Evolutionary conservation across 2,329 filamentous ascomycete genomes (phyloP).

Genomic region (Aspergillus novoparasiticus): DNA sequence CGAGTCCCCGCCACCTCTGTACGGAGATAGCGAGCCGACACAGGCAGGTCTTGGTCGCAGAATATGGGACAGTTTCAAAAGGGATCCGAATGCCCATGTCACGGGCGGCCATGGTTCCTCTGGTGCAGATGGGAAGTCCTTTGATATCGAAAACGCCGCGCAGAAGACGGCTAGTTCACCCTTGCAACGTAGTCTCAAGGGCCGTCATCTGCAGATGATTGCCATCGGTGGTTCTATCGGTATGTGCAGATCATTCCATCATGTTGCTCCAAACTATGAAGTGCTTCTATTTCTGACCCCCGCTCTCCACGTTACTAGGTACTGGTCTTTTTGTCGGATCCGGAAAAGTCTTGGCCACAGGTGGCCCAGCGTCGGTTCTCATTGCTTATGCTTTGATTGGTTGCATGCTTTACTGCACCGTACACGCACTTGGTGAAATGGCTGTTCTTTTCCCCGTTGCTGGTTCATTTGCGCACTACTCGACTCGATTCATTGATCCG

Average conservation of each 20-base stretch:
- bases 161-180: slow-evolving; percentile 70
- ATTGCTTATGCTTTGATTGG: slow-evolving; percentile 80
- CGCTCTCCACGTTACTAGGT: slow-evolving; percentile 46
- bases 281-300: not conserved
- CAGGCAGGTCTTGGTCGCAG: slow-evolving; percentile 29
- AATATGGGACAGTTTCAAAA: slow-evolving; percentile 47
- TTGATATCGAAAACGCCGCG: slow-evolving; percentile 65
- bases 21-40: slow-evolving; percentile 33
- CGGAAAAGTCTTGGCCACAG: slow-evolving; percentile 67
- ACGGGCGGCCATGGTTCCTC: slow-evolving; percentile 32
- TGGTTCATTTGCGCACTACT: slow-evolving; percentile 89
- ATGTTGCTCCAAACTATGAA: not conserved
- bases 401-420: slow-evolving; percentile 86
- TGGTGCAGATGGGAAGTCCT: slow-evolving; percentile 57
- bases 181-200: slow-evolving; percentile 76
- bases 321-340: slow-evolving; percentile 88
- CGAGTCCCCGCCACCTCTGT: slow-evolving; percentile 30
- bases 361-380: slow-evolving; percentile 76
- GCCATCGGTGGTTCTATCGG: slow-evolving; percentile 91
- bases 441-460: slow-evolving; percentile 88
- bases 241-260: slow-evolving; percentile 33
- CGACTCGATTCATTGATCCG: slow-evolving; percentile 87
- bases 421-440: slow-evolving; percentile 88
- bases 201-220: slow-evolving; percentile 93
- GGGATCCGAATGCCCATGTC: slow-evolving; percentile 46